phyloP scores from a whole-genome alignment of 305 asterid species.

The Rubia tinctorum region DNA sequence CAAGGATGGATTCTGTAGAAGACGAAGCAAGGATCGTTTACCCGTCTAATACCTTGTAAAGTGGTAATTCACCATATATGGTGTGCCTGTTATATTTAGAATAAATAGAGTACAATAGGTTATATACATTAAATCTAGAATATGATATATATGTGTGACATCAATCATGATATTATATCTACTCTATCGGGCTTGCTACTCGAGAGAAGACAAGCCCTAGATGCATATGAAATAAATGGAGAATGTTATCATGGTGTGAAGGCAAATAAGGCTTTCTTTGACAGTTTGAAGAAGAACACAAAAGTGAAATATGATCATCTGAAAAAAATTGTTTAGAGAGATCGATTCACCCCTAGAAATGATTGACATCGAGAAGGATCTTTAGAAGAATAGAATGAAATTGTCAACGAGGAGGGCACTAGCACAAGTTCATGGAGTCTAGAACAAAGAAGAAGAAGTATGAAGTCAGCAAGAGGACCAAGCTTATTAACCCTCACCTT shows the following conservation, averaged over 20 bases:
- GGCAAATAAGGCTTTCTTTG: slow-evolving; percentile 80
- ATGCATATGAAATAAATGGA: slow-evolving; percentile 83
- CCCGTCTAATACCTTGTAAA: no score
- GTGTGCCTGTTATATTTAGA: no score
- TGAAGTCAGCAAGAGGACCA: slow-evolving; percentile 91
- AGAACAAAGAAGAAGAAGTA: slow-evolving; percentile 83
- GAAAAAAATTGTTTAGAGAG: slow-evolving; percentile 59
- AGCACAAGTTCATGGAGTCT: slow-evolving; percentile 70
- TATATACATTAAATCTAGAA: no score
- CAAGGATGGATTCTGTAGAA: no score
- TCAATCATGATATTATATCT: no score
- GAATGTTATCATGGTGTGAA: slow-evolving; percentile 72
- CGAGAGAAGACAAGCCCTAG: slow-evolving; percentile 77
- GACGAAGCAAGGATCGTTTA: no score
- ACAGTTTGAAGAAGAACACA: slow-evolving; percentile 81
- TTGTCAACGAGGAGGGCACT: slow-evolving; percentile 88
- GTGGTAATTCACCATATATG: no score
- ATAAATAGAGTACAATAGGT: no score
- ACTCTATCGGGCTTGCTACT: no score
- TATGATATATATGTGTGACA: no score
- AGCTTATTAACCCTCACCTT: slow-evolving; percentile 90
- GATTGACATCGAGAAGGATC: slow-evolving; percentile 83
- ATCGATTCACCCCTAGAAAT: slow-evolving; percentile 84
- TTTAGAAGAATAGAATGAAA: slow-evolving; percentile 81
- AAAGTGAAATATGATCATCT: slow-evolving; percentile 78